Base-by-base conservation (phyloP, 2,329 filamentous ascomycete genomes). In the Pseudocercospora macadamiae region DNA sequence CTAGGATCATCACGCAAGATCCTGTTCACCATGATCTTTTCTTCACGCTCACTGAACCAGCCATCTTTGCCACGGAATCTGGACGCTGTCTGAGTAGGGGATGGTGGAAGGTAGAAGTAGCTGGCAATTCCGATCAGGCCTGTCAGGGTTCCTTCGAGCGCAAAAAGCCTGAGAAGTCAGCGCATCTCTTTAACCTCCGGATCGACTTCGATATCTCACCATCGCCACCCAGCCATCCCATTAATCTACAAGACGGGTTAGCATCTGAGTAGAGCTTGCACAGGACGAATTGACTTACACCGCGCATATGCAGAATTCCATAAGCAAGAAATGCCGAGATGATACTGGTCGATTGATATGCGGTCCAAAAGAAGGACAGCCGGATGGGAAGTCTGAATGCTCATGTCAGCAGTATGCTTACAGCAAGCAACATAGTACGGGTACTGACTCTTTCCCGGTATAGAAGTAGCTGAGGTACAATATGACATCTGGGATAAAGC, bases 391-490 rank as follows among this genome's bases (percentile, higher is more conserved):
- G 77, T 18, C 37, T 42, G 2, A 42, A 18, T 19, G 8, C 7
- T 21, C 2, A n/a, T 6, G 37, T 42, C 7, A 42, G 37, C 14
- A 19, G 18, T 9, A 6, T 4, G n/a, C 2, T n/a, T 18, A 42
- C 9, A 9, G 37, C 18, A 42, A 18, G 37, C 10, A 19, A 18
- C 37, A 21, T 10, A 42, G 9, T 42, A 18, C n/a, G n/a, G n/a
- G n/a, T 42, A 21, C 37, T 7, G n/a, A 42, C 70, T 92, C 89
- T 53, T 80, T 80, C 0, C 84, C 84, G 45, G 85, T 91, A 75
- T 91, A 93, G 48, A 62, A 93, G 71, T 92, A 92, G 3, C 84
- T 87, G 4, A 91, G 77, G 73, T 88, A 91, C 0, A 89, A 76
- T 12, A 89, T 82, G n/a, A 60, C 81, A 59, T 86, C 84, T 0